Base-by-base conservation (phyloP, 2,329 filamentous ascomycete genomes). In the Polytolypa hystricis region DNA sequence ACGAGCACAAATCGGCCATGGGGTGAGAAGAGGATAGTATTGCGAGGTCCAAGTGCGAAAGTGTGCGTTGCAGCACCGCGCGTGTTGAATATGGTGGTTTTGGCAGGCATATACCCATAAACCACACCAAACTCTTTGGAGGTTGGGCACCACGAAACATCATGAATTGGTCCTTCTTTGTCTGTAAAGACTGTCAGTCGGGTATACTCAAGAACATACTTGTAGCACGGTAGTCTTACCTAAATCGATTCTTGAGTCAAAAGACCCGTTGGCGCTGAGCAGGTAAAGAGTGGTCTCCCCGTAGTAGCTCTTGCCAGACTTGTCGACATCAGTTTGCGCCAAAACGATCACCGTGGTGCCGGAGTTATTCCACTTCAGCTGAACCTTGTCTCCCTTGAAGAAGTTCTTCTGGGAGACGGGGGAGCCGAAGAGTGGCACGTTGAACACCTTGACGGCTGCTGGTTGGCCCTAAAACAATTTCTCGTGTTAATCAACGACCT, bases 91-190 rank as follows among this genome's bases (percentile, higher is more conserved):
- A 98, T 91, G 48, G 89, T 95, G 3, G 89, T 91, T 72, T 96
- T 96, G 38, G 91, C 84, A n/a, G 91, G 91, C 86, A 95, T 96
- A 62, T 84, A 96, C 43, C 91, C 91, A 57, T 98, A 98, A 11
- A 95, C 80, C 20, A 98, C 91, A 55, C 86, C 89, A 54, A 98
- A 98, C 62, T 96, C 89, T 66, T 86, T 93, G 50, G 86, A 93
- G 63, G 91, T 96, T 32, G 91, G 87, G 30, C 86, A 95, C 91
- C 91, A 98, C n/a, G 83, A 77, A 29, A 98, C 89, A 56, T 98
- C 91, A 61, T 96, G 89, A 51, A 96, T 95, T 4, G 91, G 91
- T 0, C 91, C 91, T 58, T 96, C 89, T 67, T 96, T 96, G 63
- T 98, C 91, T 71, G 51, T 34, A 43, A 23, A 19, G 27, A 36